Evolutionary conservation across 352 stramenopile genomes (phyloP), one percentile per base, ranked within the genome.

Genomic region (Pythium plurisporium): DNA sequence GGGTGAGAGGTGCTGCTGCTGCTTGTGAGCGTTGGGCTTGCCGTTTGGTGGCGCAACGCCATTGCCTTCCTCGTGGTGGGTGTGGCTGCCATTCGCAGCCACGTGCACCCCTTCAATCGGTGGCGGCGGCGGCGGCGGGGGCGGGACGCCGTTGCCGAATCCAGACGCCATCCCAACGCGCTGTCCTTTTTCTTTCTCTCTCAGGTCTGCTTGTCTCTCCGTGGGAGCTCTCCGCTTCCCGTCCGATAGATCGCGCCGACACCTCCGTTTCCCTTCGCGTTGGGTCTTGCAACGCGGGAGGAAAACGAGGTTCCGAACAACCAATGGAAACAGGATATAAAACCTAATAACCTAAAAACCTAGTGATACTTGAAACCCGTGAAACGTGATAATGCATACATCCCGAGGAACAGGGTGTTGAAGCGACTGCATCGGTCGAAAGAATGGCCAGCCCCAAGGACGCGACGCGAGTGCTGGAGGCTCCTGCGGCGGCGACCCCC

Each of bases 391-490:
- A 62, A 33, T 55, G 55, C 48, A 64, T 69, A 51, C 26, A 15
- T 9, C 5, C 17, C 15, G 46, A 23, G 25, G 26, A 23, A n/a
- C n/a, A n/a, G n/a, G 29, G 22, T 17, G 46, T 36, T 58, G 20
- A 44, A 50, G 33, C 42, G 8, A 33, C 40, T 52, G 26, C 26
- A n/a, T n/a, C n/a, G n/a, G n/a, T n/a, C n/a, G n/a, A n/a, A 9
- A 27, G 12, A n/a, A 69, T 69, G 62, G 42, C 55, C 42, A 69
- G 62, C 37, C 62, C 62, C 7, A 64, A 64, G 62, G 62, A 64
- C 10, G 36, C 55, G 23, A 55, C 19, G 11, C 29, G 29, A 0
- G 36, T 31, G 23, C 4, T 44, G 51, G 37, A 43, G n/a, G n/a
- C n/a, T 9, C 30, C 19, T 20, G 45, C 43, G 8, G 40, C 59